Evolutionary conservation across 2,329 filamentous ascomycete species (phyloP), one percentile per base, ranked within the genome.

Genomic region (Metarhizium humberi): DNA sequence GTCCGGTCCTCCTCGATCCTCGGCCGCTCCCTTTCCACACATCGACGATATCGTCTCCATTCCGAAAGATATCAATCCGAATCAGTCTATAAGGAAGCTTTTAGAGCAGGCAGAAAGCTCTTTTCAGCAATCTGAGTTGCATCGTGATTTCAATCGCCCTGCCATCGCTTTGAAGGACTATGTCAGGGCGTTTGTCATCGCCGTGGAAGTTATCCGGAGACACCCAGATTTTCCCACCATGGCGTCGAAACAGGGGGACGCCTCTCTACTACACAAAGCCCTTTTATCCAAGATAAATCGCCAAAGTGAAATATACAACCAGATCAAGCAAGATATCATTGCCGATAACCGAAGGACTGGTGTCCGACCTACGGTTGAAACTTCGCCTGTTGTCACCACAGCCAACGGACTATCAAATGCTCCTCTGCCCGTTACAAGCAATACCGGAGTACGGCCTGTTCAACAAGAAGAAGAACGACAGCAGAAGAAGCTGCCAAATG

Each of bases 161-260:
- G 90, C 94, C 65, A 70, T 84, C 42, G 92, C 92, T 3, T 86
- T 95, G 55, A 82, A 87, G 60, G 88, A 95, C 58, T 97, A 92
- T 66, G 79, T 97, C 56, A 82, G 86, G 59, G 89, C 92, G 11
- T 91, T 81, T 57, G 85, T 91, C 56, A 87, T 96, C 55, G 81
- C 88, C 14, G 78, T 91, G 52, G 85, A 92, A 55, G 75, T 85
- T 46, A 85, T 97, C 30, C 88, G 89, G 2, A 78, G 78, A 40
- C 90, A 95, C 67, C 82, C 80, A 55, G 88, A 92, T 58, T 95
- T 84, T 68, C 80, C 82, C 32, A 76, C 79, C 52, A 74, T 91
- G 56, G 80, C 82, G 62, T 71, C 71, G 42, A 81, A 84, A 51
- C 73, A 75, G 30, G 71, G 73, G 43, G 75, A 79, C 10, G 63